Evolutionary conservation across 495 filamentous ascomycete species (phyloP), one percentile per base, ranked within the genome.

Genomic region (Penicillium daleae): DNA sequence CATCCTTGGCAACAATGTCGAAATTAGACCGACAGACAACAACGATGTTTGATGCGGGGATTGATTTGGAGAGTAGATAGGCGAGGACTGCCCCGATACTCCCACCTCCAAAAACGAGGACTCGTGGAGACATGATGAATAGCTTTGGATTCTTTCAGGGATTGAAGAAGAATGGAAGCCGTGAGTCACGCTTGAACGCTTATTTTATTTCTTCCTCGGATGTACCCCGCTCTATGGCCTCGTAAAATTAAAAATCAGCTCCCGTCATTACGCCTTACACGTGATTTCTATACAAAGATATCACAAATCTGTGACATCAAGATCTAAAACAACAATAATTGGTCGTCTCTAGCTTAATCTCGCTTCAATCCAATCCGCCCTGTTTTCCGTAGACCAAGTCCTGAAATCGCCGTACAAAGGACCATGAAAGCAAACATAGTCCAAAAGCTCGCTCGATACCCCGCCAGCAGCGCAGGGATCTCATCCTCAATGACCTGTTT

Each of bases 401-500:
- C 54, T 12, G 54, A 56, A 31, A 56, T 56, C 3, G 54, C 54
- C 3, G 54, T 56, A n/a, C 53, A 56, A 15, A 42, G 21, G n/a
- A 58, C 21, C 60, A 63, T 63, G 15, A 46, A 49, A 26, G 54
- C 60, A 32, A 58, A 63, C 21, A 63, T 57, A 6, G 60, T 58
- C 60, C 60, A 63, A 40, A 51, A 63, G 17, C 42, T 56, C 12
- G 54, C 60, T 4, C 60, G 60, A 27, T 63, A 63, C 9, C 60
- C 60, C 2, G 31, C 31, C 35, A 57, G 22, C 7, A 57, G 33
- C 6, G 31, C 39, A 39, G 19, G 4, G 6, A 56, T 40, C 32
- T 56, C 35, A n/a, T 29, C 24, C 33, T 56, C 33, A 6, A 19
- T 42, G 5, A 27, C 17, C 35, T 53, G 21, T 29, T 56, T 56